Percentiles rank a stretch among this genome's conserved stretches.
Evolutionary conservation across 257 asterid genomes (phyloP).

Genomic region (Mentha longifolia): DNA sequence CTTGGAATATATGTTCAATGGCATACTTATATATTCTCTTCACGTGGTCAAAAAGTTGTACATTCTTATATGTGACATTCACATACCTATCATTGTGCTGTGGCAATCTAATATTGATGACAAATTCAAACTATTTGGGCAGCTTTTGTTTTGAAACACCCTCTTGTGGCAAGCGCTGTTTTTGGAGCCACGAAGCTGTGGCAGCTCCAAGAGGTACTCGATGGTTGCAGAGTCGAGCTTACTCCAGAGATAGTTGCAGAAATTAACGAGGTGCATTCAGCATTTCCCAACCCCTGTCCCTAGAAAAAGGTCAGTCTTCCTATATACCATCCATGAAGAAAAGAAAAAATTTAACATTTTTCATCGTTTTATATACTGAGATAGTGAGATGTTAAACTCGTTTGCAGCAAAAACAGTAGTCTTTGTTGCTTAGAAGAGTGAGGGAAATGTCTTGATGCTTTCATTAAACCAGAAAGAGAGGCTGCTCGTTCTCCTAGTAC

Average conservation of each 20-base stretch:
- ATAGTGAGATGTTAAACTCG: slow-evolving; percentile 4
- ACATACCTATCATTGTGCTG: slow-evolving; percentile 10
- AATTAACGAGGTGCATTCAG: slow-evolving; percentile 61
- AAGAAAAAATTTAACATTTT: neutral
- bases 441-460: neutral
- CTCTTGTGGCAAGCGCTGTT: slow-evolving; percentile 74
- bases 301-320: slow-evolving; percentile 26
- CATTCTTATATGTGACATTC: slow-evolving; percentile 12
- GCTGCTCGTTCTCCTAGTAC: neutral
- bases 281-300: slow-evolving; percentile 77
- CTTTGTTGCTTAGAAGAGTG: neutral
- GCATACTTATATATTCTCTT: neutral
- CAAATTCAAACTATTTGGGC: slow-evolving; percentile 33
- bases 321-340: neutral
- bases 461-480: neutral
- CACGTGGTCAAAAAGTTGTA: neutral
- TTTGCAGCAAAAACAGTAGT: slow-evolving; percentile 5
- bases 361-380: neutral
- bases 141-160: slow-evolving; percentile 84
- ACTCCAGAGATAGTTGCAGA: slow-evolving; percentile 61
- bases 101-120: neutral
- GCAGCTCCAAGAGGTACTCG: slow-evolving; percentile 74
- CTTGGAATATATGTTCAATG: no score
- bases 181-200: slow-evolving; percentile 86
- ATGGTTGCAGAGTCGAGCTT: slow-evolving; percentile 63